Evolutionary conservation across 2,329 filamentous ascomycete genomes (phyloP).

Genomic region (Venturia oleaginea): DNA sequence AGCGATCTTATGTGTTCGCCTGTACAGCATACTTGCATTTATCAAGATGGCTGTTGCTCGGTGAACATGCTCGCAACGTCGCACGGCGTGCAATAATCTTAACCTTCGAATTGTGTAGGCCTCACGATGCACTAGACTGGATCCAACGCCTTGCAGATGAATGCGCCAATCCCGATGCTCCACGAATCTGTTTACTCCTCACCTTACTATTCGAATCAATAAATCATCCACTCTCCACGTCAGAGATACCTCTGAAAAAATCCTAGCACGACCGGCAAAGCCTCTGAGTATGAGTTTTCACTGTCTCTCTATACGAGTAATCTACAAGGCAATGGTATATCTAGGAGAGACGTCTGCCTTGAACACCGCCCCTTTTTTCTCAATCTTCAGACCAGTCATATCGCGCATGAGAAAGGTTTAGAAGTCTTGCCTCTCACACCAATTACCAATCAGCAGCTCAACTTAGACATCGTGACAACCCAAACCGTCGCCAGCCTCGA

Average conservation of each 20-base stretch:
- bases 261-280: not conserved
- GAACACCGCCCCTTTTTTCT: not conserved
- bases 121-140: not conserved
- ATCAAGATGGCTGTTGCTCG: not conserved
- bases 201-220: not conserved
- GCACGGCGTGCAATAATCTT: not conserved
- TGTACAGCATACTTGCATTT: not conserved
- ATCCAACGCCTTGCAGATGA: not conserved
- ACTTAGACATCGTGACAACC: not conserved
- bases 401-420: not conserved
- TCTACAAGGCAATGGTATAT: not conserved
- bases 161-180: not conserved
- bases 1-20: not conserved
- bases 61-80: not conserved
- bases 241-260: not conserved
- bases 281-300: not conserved
- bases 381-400: not conserved
- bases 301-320: not conserved
- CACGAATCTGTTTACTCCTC: not conserved
- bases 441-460: not conserved
- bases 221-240: not conserved
- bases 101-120: not conserved
- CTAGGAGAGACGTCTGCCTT: not conserved
- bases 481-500: slow-evolving; percentile 1
- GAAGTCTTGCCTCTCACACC: not conserved